Base-by-base conservation (phyloP, 495 filamentous ascomycete genomes). In the Trichoderma gamsii region DNA sequence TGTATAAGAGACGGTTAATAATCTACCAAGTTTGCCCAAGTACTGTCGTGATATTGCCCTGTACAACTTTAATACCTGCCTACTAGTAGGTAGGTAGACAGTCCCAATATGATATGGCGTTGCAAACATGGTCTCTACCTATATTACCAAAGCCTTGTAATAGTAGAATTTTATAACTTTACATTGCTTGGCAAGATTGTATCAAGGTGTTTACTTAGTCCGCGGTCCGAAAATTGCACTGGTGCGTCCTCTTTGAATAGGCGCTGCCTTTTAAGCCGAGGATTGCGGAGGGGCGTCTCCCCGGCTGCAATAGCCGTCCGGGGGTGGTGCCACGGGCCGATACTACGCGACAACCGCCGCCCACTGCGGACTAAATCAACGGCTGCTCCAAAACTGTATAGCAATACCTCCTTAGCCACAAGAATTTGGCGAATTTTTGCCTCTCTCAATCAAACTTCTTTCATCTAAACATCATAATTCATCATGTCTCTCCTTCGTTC, bases 401-500 rank as follows among this genome's bases (percentile, higher is more conserved):
- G 8, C 11, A 23, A 7, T 61, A 3, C 25, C 9, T 15, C 29
- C 23, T 32, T 32, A 29, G 49, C 18, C 49, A 52, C 49, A 23
- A 21, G 18, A 46, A 38, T 1, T 49, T 49, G n/a, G 44, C 44
- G 15, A 49, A 49, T n/a, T 49, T 12, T 7, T 49, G 12, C 44
- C n/a, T 49, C 15, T 49, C 15, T n/a, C 44, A 49, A 7, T 21
- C 51, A 59, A 0, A 23, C 3, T 18, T 5, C 1, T 27, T 4
- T 4, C 3, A 7, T 59, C 51, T 21, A 29, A 59, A 29, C n/a
- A 59, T 13, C 44, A 49, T 59, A 21, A 59, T 27, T 27, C 29
- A 41, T 8, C 18, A 68, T 68, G 66, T 25, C 41, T 23, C 38
- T 63, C 1, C 59, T 68, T 25, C 56, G 59, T 2, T 23, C 67